Evolutionary conservation across 495 filamentous ascomycete species (phyloP).

Genomic region (Lophiotrema nucula): DNA sequence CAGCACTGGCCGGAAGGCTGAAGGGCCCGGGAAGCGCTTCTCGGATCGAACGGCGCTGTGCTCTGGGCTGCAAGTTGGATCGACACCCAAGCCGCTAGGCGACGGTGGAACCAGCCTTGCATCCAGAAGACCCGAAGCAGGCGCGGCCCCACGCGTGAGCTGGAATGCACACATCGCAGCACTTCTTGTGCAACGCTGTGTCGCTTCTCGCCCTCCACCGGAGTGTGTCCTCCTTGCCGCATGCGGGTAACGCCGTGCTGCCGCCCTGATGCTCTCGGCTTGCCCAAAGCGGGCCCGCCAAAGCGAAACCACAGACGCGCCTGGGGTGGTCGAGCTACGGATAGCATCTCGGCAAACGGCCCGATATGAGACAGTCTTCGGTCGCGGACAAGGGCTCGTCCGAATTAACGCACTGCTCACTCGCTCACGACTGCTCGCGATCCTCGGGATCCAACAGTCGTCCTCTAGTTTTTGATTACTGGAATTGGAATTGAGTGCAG

Average conservation of each 20-base stretch:
- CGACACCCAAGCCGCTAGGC: background rate
- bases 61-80: background rate
- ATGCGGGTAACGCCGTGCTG: no score
- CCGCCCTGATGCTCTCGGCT: background rate
- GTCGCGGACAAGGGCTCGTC: no score
- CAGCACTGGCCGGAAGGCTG: background rate
- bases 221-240: background rate
- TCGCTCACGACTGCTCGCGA: no score
- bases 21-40: background rate
- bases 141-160: background rate
- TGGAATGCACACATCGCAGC: background rate
- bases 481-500: no score
- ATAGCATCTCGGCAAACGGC: background rate
- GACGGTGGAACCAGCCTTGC: background rate
- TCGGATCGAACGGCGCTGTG: background rate
- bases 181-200: background rate
- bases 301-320: background rate
- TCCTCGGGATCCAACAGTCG: no score
- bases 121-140: background rate
- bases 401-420: no score
- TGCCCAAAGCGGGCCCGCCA: background rate
- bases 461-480: no score
- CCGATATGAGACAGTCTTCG: background rate
- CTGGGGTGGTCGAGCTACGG: background rate
- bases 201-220: no score